Evolutionary conservation across 2,329 filamentous ascomycete species (phyloP), one percentile per base, ranked within the genome.

Genomic region (Cryphonectria japonica): DNA sequence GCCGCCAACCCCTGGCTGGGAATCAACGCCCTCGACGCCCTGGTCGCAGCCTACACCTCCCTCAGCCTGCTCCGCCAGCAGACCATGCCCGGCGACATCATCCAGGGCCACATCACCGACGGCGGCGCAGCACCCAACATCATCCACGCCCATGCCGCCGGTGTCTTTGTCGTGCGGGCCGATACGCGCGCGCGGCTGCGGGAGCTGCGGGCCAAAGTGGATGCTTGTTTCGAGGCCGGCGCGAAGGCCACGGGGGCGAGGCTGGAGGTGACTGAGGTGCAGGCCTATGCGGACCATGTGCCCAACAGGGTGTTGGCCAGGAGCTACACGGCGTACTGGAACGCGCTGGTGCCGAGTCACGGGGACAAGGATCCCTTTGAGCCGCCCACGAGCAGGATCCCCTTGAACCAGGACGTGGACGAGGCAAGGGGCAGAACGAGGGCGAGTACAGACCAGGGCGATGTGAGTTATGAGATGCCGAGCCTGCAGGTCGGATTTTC

Each of bases 401-500:
- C 71, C 0, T 26, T 69, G 0, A 79, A 82, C 41, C 79, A 80
- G 14, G 82, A 84, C 2, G 65, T 83, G 8, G 84, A 85, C 69
- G 78, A 82, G 67, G 77, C 82, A 13, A 75, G 77, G 4, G 83
- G 83, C 0, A 76, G 78, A 34, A 85, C 83, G n/a, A 83, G 81
- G 75, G 87, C 87, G 5, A 88, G 85, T 73, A 89, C 87, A 0
- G 88, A 90, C 75, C 87, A 89, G 78, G 88, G 88, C 0, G 83
- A 90, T 72, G 78, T 90, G 68, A 88, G 85, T 73, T 85, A 89
- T 75, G 85, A 82, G 0, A 83, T 89, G 80, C 88, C 88, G 54
- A 87, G 85, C 68, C 76, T 90, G 52, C 86, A 82, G 69, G 80
- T 83, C 0, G 83, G 84, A 8, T 89, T 89, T 75, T 80, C 81